These are phyloP conservation scores for Rhodomyrtus psidioides DNA, from an alignment of 441 rosid species.

Conservation along the genomic window DNA sequence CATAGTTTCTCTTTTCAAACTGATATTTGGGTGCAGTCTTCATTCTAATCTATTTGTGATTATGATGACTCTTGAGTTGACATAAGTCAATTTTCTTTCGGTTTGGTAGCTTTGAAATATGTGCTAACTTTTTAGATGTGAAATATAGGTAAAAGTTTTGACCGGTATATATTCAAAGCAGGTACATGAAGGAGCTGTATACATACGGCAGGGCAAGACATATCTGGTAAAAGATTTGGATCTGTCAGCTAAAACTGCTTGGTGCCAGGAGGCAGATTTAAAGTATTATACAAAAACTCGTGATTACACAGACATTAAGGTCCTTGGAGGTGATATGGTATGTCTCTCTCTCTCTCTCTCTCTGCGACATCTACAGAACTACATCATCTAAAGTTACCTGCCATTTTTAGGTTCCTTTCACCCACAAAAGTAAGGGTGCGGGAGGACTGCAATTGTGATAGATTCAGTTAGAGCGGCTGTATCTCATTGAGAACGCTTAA, in stretches of 20 bases:
- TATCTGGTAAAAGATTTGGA: slow-evolving; percentile 70
- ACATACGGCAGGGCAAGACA: slow-evolving; percentile 83
- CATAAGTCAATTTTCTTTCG: neutral
- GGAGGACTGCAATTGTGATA: neutral
- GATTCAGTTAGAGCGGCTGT: neutral
- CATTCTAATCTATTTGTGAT: neutral
- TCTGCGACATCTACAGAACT: neutral
- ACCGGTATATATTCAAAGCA: slow-evolving; percentile 7
- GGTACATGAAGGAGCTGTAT: slow-evolving; percentile 87
- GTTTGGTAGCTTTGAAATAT: neutral
- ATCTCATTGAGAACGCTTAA: neutral
- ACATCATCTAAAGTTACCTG: neutral
- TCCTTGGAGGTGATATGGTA: slow-evolving; percentile 72
- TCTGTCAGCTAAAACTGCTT: slow-evolving; percentile 57
- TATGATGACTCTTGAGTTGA: neutral
- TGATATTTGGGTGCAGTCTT: neutral
- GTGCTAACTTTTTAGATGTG: neutral
- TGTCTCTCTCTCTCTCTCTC: slow-evolving; percentile 14
- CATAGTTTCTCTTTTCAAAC: neutral
- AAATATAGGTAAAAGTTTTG: neutral
- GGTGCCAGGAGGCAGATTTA: slow-evolving; percentile 54
- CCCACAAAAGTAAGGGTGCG: neutral
- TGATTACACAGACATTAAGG: slow-evolving; percentile 72
- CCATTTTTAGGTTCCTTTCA: neutral
- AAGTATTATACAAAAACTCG: slow-evolving; percentile 79